These are phyloP conservation scores for Breviolum minutum DNA, from an alignment of 73 alveolate genomes.

Conservation along the genomic window DNA sequence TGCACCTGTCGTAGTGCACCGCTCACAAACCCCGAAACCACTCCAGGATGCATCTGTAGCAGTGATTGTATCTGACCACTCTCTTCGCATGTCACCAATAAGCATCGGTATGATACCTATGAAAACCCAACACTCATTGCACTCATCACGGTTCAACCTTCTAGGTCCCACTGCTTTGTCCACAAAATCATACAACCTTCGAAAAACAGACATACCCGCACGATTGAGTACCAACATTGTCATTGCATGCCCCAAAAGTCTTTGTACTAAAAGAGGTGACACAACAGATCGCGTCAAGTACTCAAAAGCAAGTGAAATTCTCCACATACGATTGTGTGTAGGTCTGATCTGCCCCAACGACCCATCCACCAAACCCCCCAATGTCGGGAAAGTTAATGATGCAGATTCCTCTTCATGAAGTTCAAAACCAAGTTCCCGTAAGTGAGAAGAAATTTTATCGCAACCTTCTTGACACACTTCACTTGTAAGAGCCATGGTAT, in stretches of 20 bases:
- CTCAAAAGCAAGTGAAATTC: background rate
- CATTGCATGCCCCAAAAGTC: constrained; percentile 14
- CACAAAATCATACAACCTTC: constrained; percentile 1
- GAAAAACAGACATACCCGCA: background rate
- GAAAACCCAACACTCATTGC: background rate
- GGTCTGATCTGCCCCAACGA: background rate
- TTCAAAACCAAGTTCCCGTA: background rate
- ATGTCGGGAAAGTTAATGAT: background rate
- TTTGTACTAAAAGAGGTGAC: too few relatives aligned
- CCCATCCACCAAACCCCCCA: constrained; percentile 33
- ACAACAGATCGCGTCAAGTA: too few relatives aligned
- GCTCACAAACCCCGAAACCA: constrained; percentile 2
- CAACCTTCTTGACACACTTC: background rate
- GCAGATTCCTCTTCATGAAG: constrained; percentile 9
- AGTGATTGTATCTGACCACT: background rate
- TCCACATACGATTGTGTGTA: background rate
- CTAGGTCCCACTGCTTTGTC: background rate
- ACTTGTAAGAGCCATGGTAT: background rate
- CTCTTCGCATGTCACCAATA: background rate
- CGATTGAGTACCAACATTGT: too few relatives aligned
- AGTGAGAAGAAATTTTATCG: background rate
- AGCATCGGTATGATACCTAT: background rate
- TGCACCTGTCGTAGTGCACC: background rate
- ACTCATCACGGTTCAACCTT: background rate
- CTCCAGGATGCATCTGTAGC: background rate